Evolutionary conservation across 228 moss, liverwort and hornwort species (phyloP).

Genomic region (Sphagnum fallax): DNA sequence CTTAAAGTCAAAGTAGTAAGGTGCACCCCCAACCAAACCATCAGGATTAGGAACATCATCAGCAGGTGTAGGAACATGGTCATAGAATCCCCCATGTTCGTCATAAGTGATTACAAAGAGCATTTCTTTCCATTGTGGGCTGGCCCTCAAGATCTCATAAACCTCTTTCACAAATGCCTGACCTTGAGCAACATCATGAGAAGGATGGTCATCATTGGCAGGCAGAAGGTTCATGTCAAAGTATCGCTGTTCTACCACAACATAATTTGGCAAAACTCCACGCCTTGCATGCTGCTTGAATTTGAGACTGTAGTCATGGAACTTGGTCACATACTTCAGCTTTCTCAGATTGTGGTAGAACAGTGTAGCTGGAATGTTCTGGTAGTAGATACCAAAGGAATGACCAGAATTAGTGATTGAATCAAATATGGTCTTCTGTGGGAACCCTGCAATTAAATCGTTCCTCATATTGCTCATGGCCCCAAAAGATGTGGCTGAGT

Average conservation of each 20-base stretch:
- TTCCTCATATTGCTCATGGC: slow-evolving; percentile 82
- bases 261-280: slow-evolving; percentile 77
- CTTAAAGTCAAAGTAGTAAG: slow-evolving; percentile 68
- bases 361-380: slow-evolving; percentile 85
- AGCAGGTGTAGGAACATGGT: slow-evolving; percentile 86
- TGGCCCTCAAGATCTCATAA: slow-evolving; percentile 76
- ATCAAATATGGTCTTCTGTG: slow-evolving; percentile 89
- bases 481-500: slow-evolving; percentile 89
- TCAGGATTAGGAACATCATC: slow-evolving; percentile 85
- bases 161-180: slow-evolving; percentile 90
- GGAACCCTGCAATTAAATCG: slow-evolving; percentile 75
- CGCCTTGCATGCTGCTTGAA: slow-evolving; percentile 74
- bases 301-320: slow-evolving; percentile 52
- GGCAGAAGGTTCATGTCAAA: slow-evolving; percentile 69
- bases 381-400: slow-evolving; percentile 78
- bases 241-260: slow-evolving; percentile 88
- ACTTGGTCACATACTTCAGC: slow-evolving; percentile 77
- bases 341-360: slow-evolving; percentile 74
- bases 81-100: slow-evolving; percentile 91
- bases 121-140: slow-evolving; percentile 98
- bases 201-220: slow-evolving; percentile 92
- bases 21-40: slow-evolving; percentile 55
- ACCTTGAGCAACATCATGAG: slow-evolving; percentile 83
- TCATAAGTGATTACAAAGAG: slow-evolving; percentile 88
- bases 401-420: slow-evolving; percentile 67